These are phyloP conservation scores for Lodderomyces beijingensis DNA, from an alignment of 1,139 yeast species.

Conservation along the genomic window DNA sequence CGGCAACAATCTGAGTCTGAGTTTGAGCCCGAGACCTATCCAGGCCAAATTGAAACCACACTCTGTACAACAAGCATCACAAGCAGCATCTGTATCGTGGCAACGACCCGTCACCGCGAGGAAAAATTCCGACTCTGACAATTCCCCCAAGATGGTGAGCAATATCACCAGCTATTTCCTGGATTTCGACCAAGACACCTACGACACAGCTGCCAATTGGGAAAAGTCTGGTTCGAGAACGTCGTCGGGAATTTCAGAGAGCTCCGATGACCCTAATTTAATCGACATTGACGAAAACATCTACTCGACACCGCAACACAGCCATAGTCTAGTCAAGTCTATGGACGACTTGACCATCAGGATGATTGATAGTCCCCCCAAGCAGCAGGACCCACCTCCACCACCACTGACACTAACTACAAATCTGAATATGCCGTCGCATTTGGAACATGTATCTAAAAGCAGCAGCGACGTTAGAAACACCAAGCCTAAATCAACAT, in stretches of 20 bases:
- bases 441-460: constrained; percentile 10
- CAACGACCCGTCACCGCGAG: constrained; percentile 19
- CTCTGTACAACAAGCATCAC: constrained; percentile 24
- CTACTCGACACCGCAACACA: neutral
- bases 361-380: constrained; percentile 11
- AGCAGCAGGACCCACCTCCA: neutral
- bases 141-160: constrained; percentile 1
- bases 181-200: constrained; percentile 44
- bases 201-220: constrained; percentile 18
- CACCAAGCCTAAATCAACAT: constrained; percentile 19
- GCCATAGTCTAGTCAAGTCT: constrained; percentile 7
- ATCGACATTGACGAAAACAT: constrained; percentile 32
- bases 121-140: constrained; percentile 8
- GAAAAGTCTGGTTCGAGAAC: constrained; percentile 21
- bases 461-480: constrained; percentile 9
- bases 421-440: constrained; percentile 2
- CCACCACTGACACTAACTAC: neutral
- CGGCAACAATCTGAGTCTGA: constrained; percentile 7
- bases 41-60: constrained; percentile 6
- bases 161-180: constrained; percentile 20
- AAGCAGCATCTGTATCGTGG: constrained; percentile 50
- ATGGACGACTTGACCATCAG: constrained; percentile 19
- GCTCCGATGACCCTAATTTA: constrained; percentile 19
- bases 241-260: constrained; percentile 13
- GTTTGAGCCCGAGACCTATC: too few relatives aligned